Conservation (phyloP, 1,284 basidiomycete species). For the Xerocomus cyaneibrunnescens region DNA sequence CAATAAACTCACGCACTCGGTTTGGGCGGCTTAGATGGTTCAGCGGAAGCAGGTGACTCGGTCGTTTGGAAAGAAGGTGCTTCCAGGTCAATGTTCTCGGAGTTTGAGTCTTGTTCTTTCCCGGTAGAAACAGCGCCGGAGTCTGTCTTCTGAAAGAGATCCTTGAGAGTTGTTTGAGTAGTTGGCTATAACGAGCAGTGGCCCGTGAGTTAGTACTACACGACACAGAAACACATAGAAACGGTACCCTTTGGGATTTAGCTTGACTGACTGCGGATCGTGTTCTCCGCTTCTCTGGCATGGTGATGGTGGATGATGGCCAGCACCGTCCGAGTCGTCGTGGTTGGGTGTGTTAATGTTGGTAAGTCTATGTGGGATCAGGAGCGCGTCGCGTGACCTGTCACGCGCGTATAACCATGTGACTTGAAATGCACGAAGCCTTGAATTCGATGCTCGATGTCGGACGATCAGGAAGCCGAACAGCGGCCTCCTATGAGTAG, state of each 20-base stretch:
- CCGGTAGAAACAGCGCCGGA: neutral
- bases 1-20: slow-evolving; percentile 20
- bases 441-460: slow-evolving; percentile 10
- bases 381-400: slow-evolving; percentile 30
- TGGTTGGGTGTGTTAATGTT: neutral
- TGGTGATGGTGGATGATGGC: slow-evolving; percentile 3
- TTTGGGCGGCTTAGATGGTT: slow-evolving; percentile 2
- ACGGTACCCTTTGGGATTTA: slow-evolving; percentile 20
- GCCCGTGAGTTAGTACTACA: slow-evolving; percentile 5
- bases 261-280: slow-evolving; percentile 12
- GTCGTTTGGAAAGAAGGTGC: neutral
- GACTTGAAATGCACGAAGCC: neutral
- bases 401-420: slow-evolving; percentile 16
- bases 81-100: neutral
- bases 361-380: neutral
- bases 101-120: slow-evolving; percentile 1
- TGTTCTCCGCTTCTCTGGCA: slow-evolving; percentile 28
- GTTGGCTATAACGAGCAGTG: slow-evolving; percentile 14
- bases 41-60: slow-evolving; percentile 2
- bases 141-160: slow-evolving; percentile 27
- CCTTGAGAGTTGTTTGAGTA: slow-evolving; percentile 27
- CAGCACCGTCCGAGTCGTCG: neutral
- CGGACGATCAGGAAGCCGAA: slow-evolving; percentile 7
- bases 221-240: neutral
- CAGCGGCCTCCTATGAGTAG: slow-evolving; percentile 15